Evolutionary conservation across 139 green algal genomes (phyloP), one percentile per base, ranked within the genome.

Genomic region (Dunaliella sp.): DNA sequence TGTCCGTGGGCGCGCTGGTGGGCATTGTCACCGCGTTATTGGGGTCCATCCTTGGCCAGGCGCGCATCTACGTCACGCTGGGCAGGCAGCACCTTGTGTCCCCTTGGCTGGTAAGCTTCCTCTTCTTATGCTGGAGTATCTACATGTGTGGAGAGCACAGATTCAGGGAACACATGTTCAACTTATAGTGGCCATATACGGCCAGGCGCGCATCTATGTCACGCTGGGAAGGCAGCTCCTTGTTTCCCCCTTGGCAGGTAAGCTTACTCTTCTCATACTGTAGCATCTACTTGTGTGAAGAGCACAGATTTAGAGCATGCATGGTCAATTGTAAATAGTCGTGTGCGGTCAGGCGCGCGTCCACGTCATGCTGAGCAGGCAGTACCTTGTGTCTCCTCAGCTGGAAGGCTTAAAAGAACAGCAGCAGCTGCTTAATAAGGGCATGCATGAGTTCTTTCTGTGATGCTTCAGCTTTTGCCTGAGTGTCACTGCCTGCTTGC

Each of bases 61-160:
- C 94, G 3, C 89, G 96, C 31, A 92, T 98, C 80, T 93, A 95
- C 85, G 91, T 97, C 57, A 92, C 95, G 33, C 90, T 98, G 81
- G 95, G 93, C 22, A 85, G 96, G 0, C 90, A 96, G 86, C 57
- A 91, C 36, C 92, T 98, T 81, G 87, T 98, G 34, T 93, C 96
- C 2, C 31, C 82, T 16, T 89, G 87, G 76, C 87, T 98, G 81
- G 92, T 95, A 79, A 65, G 91, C n/a, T n/a, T n/a, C n/a, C n/a
- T n/a, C n/a, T n/a, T n/a, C n/a, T n/a, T n/a, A n/a, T n/a, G n/a
- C n/a, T n/a, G n/a, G n/a, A n/a, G n/a, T n/a, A n/a, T n/a, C n/a
- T n/a, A n/a, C n/a, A n/a, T n/a, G n/a, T n/a, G n/a, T n/a, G n/a
- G n/a, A n/a, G n/a, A n/a, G n/a, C n/a, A n/a, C n/a, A n/a, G n/a